A percentile compares a stretch with the other conserved stretches of the same genome.
Conservation (phyloP, 352 stramenopile species). For the Phytopythium montanum region DNA sequence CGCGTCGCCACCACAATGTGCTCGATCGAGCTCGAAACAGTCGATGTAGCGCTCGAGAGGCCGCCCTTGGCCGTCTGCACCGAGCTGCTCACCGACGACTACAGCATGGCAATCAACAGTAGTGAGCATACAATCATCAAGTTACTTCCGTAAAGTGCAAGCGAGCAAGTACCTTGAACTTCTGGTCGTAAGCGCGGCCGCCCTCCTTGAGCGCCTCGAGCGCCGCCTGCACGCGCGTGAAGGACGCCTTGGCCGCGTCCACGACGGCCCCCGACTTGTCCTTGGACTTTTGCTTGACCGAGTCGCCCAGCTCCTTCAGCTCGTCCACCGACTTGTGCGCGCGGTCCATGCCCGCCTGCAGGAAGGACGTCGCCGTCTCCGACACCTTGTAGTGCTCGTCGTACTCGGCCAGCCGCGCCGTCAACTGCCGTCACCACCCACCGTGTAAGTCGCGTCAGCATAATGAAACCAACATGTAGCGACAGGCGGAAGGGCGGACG, state of each 20-base stretch:
- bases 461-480: background rate
- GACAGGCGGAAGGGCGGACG: conserved; percentile 2
- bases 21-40: conserved; percentile 65
- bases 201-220: conserved; percentile 55
- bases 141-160: too few species aligned
- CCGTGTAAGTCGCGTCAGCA: background rate
- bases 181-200: conserved; percentile 67
- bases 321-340: conserved; percentile 73
- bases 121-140: background rate
- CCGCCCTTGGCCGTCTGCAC: conserved; percentile 40
- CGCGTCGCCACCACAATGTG: conserved; percentile 57
- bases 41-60: conserved; percentile 28
- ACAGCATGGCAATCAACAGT: background rate
- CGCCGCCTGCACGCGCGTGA: conserved; percentile 46
- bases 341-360: conserved; percentile 60
- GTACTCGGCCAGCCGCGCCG: conserved; percentile 51
- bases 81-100: conserved; percentile 27
- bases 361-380: conserved; percentile 62
- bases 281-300: conserved; percentile 51
- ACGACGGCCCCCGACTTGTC: conserved; percentile 44
- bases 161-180: conserved; percentile 52
- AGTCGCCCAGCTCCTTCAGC: conserved; percentile 51
- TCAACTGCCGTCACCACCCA: conserved; percentile 22
- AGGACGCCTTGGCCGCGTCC: conserved; percentile 47
- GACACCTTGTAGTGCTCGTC: conserved; percentile 69